Evolutionary conservation across 352 stramenopile genomes (phyloP).

Genomic region (Pseudoperonospora humuli): DNA sequence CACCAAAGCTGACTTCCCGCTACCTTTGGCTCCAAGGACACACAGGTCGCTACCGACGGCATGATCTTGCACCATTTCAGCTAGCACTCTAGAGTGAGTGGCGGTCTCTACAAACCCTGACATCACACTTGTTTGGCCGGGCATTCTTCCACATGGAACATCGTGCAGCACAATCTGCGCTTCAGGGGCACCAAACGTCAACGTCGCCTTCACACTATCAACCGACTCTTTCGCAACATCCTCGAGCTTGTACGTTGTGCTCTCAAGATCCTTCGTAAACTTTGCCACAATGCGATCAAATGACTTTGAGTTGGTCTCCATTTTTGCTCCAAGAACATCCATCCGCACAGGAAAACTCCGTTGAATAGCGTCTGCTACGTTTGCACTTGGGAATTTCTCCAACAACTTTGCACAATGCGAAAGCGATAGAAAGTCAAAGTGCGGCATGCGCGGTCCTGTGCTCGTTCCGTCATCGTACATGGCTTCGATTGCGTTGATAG

Average conservation of each 20-base stretch:
- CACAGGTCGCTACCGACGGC: slow-evolving; percentile 68
- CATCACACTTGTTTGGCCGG: slow-evolving; percentile 18
- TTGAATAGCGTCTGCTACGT: slow-evolving; percentile 26
- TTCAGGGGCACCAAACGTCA: slow-evolving; percentile 14
- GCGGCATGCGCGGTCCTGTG: slow-evolving; percentile 47
- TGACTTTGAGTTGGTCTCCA: slow-evolving; percentile 35
- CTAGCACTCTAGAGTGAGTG: slow-evolving; percentile 38
- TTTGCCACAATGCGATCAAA: slow-evolving; percentile 52
- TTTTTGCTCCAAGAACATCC: slow-evolving; percentile 35
- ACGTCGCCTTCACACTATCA: slow-evolving; percentile 13
- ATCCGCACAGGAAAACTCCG: slow-evolving; percentile 55
- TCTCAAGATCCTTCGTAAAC: slow-evolving; percentile 21
- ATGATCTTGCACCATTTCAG: slow-evolving; percentile 78
- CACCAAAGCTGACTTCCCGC: slow-evolving; percentile 71
- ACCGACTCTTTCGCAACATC: slow-evolving; percentile 23
- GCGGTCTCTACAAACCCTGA: slow-evolving; percentile 55
- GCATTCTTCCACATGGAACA: slow-evolving; percentile 38
- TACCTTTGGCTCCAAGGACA: slow-evolving; percentile 74
- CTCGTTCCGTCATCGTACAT: slow-evolving; percentile 30
- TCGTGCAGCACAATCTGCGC: slow-evolving; percentile 12
- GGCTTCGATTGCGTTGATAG: slow-evolving; percentile 62
- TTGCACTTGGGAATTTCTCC: slow-evolving; percentile 38
- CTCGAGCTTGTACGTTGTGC: slow-evolving; percentile 30
- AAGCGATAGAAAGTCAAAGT: slow-evolving; percentile 62
- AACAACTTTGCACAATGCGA: slow-evolving; percentile 50